These are phyloP conservation scores for Castanea mollissima DNA, from an alignment of 306 rosid genomes.

Conservation along the genomic window DNA sequence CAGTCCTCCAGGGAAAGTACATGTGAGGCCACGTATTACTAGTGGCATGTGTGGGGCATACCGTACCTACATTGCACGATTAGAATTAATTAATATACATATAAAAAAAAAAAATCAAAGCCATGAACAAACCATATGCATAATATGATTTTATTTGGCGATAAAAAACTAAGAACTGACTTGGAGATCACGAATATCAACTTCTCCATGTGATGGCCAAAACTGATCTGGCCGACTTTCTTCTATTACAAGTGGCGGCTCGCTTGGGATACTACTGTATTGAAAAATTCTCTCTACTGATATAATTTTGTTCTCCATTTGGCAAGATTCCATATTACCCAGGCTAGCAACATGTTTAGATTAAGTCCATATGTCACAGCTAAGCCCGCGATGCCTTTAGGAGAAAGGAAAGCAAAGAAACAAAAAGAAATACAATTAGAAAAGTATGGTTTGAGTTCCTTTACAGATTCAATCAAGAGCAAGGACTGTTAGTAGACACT, in stretches of 20 bases:
- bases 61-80: background rate
- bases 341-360: too few species aligned
- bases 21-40: slow-evolving; percentile 48
- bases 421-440: background rate
- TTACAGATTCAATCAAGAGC: background rate
- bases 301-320: too few species aligned
- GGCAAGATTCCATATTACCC: too few species aligned
- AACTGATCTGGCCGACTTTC: slow-evolving; percentile 40
- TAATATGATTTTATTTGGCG: too few species aligned
- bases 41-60: slow-evolving; percentile 40
- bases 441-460: background rate
- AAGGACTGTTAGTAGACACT: background rate
- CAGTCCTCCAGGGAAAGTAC: slow-evolving; percentile 42
- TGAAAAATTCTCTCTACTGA: slow-evolving; percentile 52
- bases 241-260: slow-evolving; percentile 67
- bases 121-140: background rate
- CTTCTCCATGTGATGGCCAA: too few species aligned
- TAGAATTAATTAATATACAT: background rate
- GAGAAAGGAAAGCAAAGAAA: background rate
- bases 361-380: too few species aligned
- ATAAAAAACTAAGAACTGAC: too few species aligned
- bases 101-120: background rate
- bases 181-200: too few species aligned
- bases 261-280: slow-evolving; percentile 60
- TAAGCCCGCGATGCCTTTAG: slow-evolving; percentile 51